Base-by-base conservation (phyloP, 2,329 filamentous ascomycete species). In the Penicillium sp. region DNA sequence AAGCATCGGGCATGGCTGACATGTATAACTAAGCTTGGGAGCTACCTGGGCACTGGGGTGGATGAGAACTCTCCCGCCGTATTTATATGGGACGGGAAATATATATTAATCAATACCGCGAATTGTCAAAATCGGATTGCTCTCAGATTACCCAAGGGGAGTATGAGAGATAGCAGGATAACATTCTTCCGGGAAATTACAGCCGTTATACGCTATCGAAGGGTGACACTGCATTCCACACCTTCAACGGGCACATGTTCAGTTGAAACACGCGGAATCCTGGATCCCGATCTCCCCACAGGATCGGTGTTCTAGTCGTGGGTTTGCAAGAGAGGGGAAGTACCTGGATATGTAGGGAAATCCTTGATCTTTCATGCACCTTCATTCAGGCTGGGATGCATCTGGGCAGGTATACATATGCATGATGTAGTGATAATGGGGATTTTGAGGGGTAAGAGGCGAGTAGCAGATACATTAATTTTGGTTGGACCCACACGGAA, bases 211-310 rank as follows among this genome's bases (percentile, higher is more conserved):
- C n/a, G 35, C 33, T 8, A 50, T 41, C 13, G 10, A 33, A 41
- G 48, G 48, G 39, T 41, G 39, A 41, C n/a, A 41, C 33, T 39
- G 22, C 48, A 50, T 50, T 50, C 48, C 48, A 21, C 31, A 19
- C 48, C 33, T 50, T 50, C 27, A 22, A 37, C 6, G 14, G 35
- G 26, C 54, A 59, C 56, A 56, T 59, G 57, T 62, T n/a, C 48
- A 24, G 19, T 37, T 58, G 56, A 62, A 54, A 65, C 57, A 63
- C 33, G 54, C 43, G 53, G 55, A 59, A 58, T 62, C 21, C 52
- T 16, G 24, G 19, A 52, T 52, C 41, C 27, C 33, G 22, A 54
- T 54, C 35, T 37, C 33, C 41, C 57, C 55, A 44, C 47, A 60
- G 55, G 7, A 39, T 14, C 8, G 21, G 22, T 5, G 22, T 41